Percentiles rank a stretch among this genome's conserved stretches.
Evolutionary conservation across 192 early-diverging fungal genomes (phyloP).

Genomic region (Backusella macrospora): DNA sequence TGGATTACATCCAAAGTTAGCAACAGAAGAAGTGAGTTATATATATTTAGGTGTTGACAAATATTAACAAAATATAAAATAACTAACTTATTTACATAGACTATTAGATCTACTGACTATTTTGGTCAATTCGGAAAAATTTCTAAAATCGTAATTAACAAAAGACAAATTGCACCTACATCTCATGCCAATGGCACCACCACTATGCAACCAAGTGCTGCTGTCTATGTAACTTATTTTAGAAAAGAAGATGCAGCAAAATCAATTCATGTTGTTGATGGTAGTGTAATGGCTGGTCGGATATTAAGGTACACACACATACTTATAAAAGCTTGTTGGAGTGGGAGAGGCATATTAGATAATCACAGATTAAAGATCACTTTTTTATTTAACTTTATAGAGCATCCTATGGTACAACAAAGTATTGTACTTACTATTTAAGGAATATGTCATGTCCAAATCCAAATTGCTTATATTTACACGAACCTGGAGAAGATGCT

Average conservation of each 20-base stretch:
- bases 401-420: conserved; percentile 97
- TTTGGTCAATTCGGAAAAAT: conserved; percentile 99
- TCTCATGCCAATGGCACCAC: conserved; percentile 37
- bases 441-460: conserved; percentile 93
- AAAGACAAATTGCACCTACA: conserved; percentile 56
- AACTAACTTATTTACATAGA: conserved; percentile 42
- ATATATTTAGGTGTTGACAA: background rate
- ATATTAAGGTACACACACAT: conserved; percentile 66
- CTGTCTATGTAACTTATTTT: conserved; percentile 92
- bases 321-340: background rate
- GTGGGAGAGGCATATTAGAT: background rate
- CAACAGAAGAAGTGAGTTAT: conserved; percentile 80
- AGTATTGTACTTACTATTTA: conserved; percentile 97
- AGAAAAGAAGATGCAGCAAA: conserved; percentile 91
- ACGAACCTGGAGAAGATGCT: conserved; percentile 91
- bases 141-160: conserved; percentile 88
- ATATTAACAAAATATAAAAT: background rate
- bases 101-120: conserved; percentile 84
- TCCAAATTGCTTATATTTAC: conserved; percentile 91
- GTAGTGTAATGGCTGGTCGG: conserved; percentile 84
- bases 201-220: conserved; percentile 59
- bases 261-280: conserved; percentile 94
- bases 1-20: conserved; percentile 83
- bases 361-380: background rate
- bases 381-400: conserved; percentile 39